These are phyloP conservation scores for Plectosphaerella plurivora DNA, from an alignment of 2,329 filamentous ascomycete genomes.

Conservation along the genomic window DNA sequence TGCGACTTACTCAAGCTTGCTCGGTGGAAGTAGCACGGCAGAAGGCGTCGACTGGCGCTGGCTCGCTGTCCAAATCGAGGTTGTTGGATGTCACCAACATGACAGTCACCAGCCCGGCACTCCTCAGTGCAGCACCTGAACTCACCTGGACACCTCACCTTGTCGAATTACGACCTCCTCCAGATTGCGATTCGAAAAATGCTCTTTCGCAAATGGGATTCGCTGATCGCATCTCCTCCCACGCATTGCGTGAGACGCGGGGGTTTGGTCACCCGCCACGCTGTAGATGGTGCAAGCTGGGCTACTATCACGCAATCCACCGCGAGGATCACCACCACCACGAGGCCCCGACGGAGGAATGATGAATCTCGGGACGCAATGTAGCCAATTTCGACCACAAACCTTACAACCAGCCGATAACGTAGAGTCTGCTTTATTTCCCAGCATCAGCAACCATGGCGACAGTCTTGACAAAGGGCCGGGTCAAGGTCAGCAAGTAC, in stretches of 20 bases:
- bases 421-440: not conserved
- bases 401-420: not conserved
- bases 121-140: too few species aligned
- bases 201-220: too few species aligned
- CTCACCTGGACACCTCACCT: too few species aligned
- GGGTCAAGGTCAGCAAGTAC: not conserved
- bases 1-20: too few species aligned
- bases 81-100: too few species aligned
- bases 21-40: too few species aligned
- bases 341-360: not conserved
- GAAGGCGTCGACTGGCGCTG: too few species aligned
- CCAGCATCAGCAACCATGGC: conserved; percentile 3
- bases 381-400: not conserved
- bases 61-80: too few species aligned
- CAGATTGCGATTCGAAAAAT: too few species aligned
- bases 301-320: not conserved
- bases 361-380: not conserved
- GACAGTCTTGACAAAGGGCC: conserved; percentile 9
- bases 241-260: not conserved
- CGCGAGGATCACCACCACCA: not conserved
- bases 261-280: not conserved
- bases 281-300: not conserved
- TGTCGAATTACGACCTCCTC: too few species aligned
- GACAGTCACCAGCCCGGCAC: too few species aligned
- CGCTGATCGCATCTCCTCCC: too few species aligned